Base-by-base conservation (phyloP, 1,284 basidiomycete genomes). In the Rhodotorula sp. region DNA sequence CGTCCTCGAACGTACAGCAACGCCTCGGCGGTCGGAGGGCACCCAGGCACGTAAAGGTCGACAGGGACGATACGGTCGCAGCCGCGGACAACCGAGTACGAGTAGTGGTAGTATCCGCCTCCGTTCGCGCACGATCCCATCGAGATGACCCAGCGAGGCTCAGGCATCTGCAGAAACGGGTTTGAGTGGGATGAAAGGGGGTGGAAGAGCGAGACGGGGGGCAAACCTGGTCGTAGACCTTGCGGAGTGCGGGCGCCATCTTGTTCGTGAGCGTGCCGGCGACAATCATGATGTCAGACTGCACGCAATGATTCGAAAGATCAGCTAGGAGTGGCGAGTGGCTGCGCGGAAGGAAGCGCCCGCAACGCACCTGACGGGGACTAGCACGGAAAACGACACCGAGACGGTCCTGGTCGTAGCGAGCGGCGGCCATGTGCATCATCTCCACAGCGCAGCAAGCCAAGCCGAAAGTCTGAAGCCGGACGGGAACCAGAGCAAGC, bases 61-160 rank as follows among this genome's bases (percentile, higher is more conserved):
- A 99, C 95, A 11, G 96, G 96, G 4, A 99, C 94, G 78, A 99
- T 94, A 59, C 96, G 89, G 83, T 99, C 96, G 81, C 96, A 99
- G n/a, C 96, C 96, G 71, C 96, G 89, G 36, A 99, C 96, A 71
- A 99, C 96, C 51, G 94, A 94, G 84, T 99, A 99, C 47, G 94
- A 96, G 83, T 72, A 79, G 71, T 96, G 93, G 81, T 97, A 98
- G 84, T 98, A 99, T 17, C 94, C 95, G 71, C 94, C 94, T 49
- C 95, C 95, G 81, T 99, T 99, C 30, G 96, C 96, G 80, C 96
- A 99, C 20, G 93, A 96, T 60, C 96, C 96, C 96, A 99, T 99
- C 36, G 93, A 96, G 79, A 99, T 92, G 67, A 99, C 96, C 95
- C 95, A 99, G 78, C 91, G 77, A 34, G 76, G 80, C 73, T 79